Conservation (phyloP, 75 land plant species). For the Pinus taeda region DNA sequence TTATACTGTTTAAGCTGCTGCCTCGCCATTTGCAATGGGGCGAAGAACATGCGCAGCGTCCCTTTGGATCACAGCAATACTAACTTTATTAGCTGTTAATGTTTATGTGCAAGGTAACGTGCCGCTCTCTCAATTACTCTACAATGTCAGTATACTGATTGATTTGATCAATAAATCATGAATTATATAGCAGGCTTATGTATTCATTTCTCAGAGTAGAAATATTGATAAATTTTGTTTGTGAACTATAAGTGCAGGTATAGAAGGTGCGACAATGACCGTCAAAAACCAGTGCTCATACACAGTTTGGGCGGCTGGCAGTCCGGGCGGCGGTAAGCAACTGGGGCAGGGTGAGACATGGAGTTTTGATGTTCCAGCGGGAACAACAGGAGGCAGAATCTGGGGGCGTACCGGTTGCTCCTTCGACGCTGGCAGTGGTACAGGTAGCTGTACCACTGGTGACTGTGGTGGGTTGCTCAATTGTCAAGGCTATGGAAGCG, state of each 20-base stretch:
- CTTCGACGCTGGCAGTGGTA: slow-evolving; percentile 18
- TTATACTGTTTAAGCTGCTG: too few species aligned
- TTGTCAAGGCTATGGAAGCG: slow-evolving; percentile 60
- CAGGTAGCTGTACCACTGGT: slow-evolving; percentile 44
- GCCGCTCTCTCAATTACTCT: too few species aligned
- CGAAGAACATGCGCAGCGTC: too few species aligned
- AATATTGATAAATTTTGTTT: too few species aligned
- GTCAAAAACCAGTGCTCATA: background rate
- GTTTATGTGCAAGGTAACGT: too few species aligned
- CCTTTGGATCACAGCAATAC: too few species aligned
- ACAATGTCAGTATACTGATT: too few species aligned
- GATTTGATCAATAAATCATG: too few species aligned
- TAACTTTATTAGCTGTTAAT: too few species aligned
- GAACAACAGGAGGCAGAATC: slow-evolving; percentile 38
- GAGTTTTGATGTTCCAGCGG: slow-evolving; percentile 1
- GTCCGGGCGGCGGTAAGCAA: background rate
- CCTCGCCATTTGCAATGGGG: too few species aligned
- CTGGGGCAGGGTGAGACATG: background rate
- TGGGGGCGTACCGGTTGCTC: slow-evolving; percentile 69
- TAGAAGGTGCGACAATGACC: background rate
- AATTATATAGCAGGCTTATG: too few species aligned
- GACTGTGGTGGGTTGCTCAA: slow-evolving; percentile 53
- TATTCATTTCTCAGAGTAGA: too few species aligned
- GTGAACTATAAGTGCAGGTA: background rate
- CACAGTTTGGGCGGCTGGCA: background rate